A percentile compares a stretch with the other conserved stretches of the same genome.
Evolutionary conservation across 2,329 filamentous ascomycete genomes (phyloP).

Genomic region (Bipolaris oryzae): DNA sequence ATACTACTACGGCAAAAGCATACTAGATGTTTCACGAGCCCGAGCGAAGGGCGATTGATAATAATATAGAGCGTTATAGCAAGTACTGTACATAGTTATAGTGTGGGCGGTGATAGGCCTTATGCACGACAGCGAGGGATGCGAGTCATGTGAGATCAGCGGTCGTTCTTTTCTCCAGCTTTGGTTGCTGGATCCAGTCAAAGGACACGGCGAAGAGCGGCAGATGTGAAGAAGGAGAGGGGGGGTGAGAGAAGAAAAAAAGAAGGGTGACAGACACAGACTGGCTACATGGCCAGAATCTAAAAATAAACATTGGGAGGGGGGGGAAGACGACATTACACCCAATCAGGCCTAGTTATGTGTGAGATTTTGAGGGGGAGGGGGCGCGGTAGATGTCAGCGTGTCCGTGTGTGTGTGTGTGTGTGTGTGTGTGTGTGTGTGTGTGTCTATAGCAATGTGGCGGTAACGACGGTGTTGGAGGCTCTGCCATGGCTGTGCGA

Average conservation of each 20-base stretch:
- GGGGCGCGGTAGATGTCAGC: not conserved
- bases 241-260: not conserved
- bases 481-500: constrained; percentile 8
- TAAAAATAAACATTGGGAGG: constrained; percentile 7
- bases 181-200: not conserved
- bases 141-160: constrained; percentile 6
- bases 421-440: not conserved
- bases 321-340: not conserved
- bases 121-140: not conserved
- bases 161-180: constrained; percentile 11
- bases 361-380: not conserved
- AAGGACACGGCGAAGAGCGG: not conserved
- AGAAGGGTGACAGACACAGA: not conserved
- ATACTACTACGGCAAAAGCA: no score
- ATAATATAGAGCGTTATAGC: no score
- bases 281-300: not conserved
- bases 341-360: not conserved
- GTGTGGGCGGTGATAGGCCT: not conserved
- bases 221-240: not conserved
- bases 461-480: constrained; percentile 4
- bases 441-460: no score
- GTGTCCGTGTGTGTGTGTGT: no score
- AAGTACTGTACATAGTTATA: no score
- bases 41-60: no score
- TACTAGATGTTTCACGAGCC: no score